Evolutionary conservation across 2,329 filamentous ascomycete species (phyloP), one percentile per base, ranked within the genome.

Genomic region (Monilinia laxa): DNA sequence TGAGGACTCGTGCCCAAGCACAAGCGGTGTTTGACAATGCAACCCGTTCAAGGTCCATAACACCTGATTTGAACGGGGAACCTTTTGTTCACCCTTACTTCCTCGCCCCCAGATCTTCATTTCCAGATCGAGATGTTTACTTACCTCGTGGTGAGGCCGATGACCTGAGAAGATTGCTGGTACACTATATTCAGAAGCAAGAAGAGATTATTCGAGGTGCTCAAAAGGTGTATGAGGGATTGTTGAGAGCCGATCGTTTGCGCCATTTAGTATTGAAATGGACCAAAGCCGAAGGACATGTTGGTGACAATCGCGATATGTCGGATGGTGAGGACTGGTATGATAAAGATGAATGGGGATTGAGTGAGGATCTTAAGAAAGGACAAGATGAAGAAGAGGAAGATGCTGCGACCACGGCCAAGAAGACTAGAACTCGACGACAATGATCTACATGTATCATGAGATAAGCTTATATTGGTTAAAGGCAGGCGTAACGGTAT

Each of bases 251-350:
- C 1, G 88, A 94, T 71, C 84, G 90, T 55, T 83, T 90, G 77
- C 84, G 91, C 38, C 87, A 86, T 72, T 84, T 87, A 25, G 90
- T 95, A 3, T 83, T 89, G 75, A 85, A 86, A 71, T 93, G 90
- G 88, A 84, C 88, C 71, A 92, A 92, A 76, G 89, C 91, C 1
- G 91, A 94, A 78, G 90, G 84, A 28, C 91, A 94, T 73, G 82
- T 81, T 63, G 86, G 87, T 1, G 75, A 80, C 23, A 86, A 87
- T 60, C 70, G 74, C 49, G 90, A 93, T 76, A 88, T 95, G 88
- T 93, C 90, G 62, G 92, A 96, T 75, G 91, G 91, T 14, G 92
- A 96, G 80, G 92, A 96, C 76, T 96, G 91, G 90, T 93, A 93
- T 75, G 92, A 96, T 77, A 86, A 85, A 74, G 89, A 92, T 64